These are phyloP conservation scores for Neurospora sp. DNA, from an alignment of 2,329 filamentous ascomycete genomes.

Conservation along the genomic window DNA sequence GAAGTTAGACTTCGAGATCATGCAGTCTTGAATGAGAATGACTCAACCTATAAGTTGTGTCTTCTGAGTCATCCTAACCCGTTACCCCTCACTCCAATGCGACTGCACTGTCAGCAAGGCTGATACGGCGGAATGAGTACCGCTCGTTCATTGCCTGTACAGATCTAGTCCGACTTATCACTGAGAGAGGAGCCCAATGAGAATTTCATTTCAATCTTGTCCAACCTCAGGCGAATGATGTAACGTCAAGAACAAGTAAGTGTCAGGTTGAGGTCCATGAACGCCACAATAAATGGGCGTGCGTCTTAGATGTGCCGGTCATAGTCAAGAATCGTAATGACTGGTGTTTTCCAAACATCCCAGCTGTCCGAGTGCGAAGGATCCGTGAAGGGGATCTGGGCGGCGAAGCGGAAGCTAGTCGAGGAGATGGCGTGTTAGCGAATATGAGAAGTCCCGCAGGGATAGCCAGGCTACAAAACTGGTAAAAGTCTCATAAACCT, in stretches of 20 bases:
- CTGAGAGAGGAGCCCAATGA: neutral
- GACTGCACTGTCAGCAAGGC: neutral
- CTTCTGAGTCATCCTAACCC: neutral
- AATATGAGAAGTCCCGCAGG: neutral
- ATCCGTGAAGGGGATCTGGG: constrained; percentile 12
- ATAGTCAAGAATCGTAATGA: constrained; percentile 6
- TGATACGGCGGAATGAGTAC: neutral
- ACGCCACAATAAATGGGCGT: neutral
- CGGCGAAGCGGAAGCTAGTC: constrained; percentile 12
- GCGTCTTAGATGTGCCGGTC: neutral
- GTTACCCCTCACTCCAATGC: neutral
- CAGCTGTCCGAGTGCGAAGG: constrained; percentile 13
- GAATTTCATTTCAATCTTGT: neutral
- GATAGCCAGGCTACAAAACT: no score
- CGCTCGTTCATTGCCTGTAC: no score
- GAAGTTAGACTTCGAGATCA: neutral
- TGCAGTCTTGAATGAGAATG: neutral
- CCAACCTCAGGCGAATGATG: neutral
- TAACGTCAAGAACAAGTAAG: neutral
- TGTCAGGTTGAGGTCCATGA: neutral
- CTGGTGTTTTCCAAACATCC: constrained; percentile 13
- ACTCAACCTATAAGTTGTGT: neutral
- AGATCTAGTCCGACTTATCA: neutral
- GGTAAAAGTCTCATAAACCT: neutral
- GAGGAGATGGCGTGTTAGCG: neutral